These are phyloP conservation scores for Heterococcus sp. DNA, from an alignment of 108 stramenopile species.

Conservation along the genomic window DNA sequence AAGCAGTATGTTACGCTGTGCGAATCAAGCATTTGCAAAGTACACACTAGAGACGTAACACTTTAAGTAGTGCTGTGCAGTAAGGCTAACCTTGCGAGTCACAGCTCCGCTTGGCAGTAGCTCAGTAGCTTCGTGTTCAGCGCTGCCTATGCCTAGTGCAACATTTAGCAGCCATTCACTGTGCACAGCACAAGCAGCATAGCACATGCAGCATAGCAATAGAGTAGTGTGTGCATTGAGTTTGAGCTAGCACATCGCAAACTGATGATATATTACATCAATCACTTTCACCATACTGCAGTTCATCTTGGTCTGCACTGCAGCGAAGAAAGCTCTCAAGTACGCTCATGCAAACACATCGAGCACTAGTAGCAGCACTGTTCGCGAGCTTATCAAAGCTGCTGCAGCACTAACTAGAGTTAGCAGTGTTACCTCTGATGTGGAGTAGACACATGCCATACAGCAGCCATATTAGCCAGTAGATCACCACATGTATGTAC, in stretches of 20 bases:
- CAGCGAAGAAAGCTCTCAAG: too few relatives aligned
- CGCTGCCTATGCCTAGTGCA: conserved; percentile 33
- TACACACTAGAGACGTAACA: background rate
- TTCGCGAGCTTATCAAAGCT: too few relatives aligned
- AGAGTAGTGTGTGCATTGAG: too few relatives aligned
- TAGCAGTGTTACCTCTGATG: conserved; percentile 68
- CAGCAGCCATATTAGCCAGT: conserved; percentile 65
- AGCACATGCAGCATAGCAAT: background rate
- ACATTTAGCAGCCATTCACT: conserved; percentile 15
- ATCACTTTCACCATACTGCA: too few relatives aligned
- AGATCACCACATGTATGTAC: conserved; percentile 77
- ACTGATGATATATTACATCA: too few relatives aligned
- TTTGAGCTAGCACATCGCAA: too few relatives aligned
- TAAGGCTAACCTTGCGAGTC: conserved; percentile 24
- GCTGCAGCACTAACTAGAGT: too few relatives aligned
- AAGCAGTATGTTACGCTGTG: too few relatives aligned
- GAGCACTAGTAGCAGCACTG: too few relatives aligned
- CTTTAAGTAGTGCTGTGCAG: background rate
- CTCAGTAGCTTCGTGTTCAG: conserved; percentile 31
- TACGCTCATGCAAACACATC: too few relatives aligned
- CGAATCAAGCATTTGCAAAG: too few relatives aligned
- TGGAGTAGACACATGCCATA: conserved; percentile 65
- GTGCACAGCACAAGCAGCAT: conserved; percentile 8
- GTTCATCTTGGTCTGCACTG: too few relatives aligned
- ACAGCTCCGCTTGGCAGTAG: conserved; percentile 8